A percentile compares a stretch with the other conserved stretches of the same genome.
These are phyloP conservation scores for Myxozyma melibiosi DNA, from an alignment of 805 yeast genomes.

Conservation along the genomic window DNA sequence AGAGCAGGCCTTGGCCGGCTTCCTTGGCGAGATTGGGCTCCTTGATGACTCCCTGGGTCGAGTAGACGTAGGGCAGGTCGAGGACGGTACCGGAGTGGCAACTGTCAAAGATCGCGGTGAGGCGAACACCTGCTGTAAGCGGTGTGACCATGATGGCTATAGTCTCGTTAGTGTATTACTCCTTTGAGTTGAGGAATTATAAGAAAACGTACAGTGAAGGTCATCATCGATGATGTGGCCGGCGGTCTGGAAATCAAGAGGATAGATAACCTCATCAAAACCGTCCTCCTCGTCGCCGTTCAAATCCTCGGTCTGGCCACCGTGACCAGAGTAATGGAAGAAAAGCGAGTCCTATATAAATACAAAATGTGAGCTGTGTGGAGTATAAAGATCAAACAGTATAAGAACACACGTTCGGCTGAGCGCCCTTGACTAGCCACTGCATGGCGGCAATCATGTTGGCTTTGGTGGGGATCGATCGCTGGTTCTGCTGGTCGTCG, in stretches of 20 bases:
- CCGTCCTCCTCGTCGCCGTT: conserved; percentile 80
- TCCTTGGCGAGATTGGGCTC: conserved; percentile 79
- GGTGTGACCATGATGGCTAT: conserved; percentile 61
- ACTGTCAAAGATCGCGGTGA: conserved; percentile 80
- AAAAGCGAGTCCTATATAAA: conserved; percentile 59
- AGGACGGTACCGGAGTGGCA: conserved; percentile 85
- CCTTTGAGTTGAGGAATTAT: background rate
- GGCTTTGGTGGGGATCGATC: conserved; percentile 60
- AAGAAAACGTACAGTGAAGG: conserved; percentile 52
- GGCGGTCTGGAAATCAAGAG: conserved; percentile 65
- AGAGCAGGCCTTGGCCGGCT: conserved; percentile 66
- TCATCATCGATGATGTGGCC: conserved; percentile 77
- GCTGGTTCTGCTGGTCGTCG: conserved; percentile 46
- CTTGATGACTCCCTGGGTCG: conserved; percentile 80
- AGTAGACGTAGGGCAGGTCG: conserved; percentile 78
- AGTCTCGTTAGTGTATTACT: background rate
- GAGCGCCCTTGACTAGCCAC: conserved; percentile 75
- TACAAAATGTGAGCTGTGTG: too few relatives aligned
- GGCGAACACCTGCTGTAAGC: conserved; percentile 69
- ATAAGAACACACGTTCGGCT: conserved; percentile 51
- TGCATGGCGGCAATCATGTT: conserved; percentile 78
- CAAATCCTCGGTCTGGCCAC: conserved; percentile 69
- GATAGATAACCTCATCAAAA: conserved; percentile 70
- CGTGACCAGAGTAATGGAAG: conserved; percentile 87
- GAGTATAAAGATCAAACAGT: background rate